phyloP scores from a whole-genome alignment of 2,329 filamentous ascomycete species.

The Monascus ruber region DNA sequence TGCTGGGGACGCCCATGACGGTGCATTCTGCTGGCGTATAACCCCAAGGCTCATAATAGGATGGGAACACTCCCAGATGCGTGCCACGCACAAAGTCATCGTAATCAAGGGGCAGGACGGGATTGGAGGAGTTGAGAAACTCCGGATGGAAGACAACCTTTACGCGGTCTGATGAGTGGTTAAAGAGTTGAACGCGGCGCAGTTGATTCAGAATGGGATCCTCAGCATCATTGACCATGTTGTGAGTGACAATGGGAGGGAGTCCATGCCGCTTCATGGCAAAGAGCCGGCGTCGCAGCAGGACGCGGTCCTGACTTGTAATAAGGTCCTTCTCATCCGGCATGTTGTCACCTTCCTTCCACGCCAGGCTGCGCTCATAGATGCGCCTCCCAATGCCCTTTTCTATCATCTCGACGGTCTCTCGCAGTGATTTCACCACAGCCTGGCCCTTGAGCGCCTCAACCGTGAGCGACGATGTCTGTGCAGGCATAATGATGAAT shows the following conservation, averaged over 20 bases:
- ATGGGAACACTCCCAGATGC: slow-evolving; percentile 88
- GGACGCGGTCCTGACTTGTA: slow-evolving; percentile 79
- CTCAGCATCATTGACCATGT: slow-evolving; percentile 90
- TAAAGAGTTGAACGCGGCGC: slow-evolving; percentile 91
- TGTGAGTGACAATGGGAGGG: slow-evolving; percentile 95
- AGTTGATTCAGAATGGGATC: slow-evolving; percentile 95
- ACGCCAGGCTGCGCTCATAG: slow-evolving; percentile 86
- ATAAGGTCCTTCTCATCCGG: slow-evolving; percentile 96
- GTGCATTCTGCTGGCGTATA: slow-evolving; percentile 98
- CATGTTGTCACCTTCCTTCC: slow-evolving; percentile 87
- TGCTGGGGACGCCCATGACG: slow-evolving; percentile 96
- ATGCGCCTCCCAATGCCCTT: slow-evolving; percentile 84
- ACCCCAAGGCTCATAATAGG: slow-evolving; percentile 98
- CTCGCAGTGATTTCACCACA: slow-evolving; percentile 88
- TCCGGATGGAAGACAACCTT: slow-evolving; percentile 98
- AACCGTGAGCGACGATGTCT: slow-evolving; percentile 88
- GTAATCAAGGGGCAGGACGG: slow-evolving; percentile 89
- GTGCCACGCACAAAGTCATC: slow-evolving; percentile 97
- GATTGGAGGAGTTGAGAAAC: slow-evolving; percentile 91
- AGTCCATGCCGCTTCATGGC: slow-evolving; percentile 89
- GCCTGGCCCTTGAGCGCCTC: slow-evolving; percentile 94
- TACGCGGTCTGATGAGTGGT: slow-evolving; percentile 86
- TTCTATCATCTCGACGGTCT: slow-evolving; percentile 88
- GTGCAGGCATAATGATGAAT: slow-evolving; percentile 97
- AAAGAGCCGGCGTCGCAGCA: slow-evolving; percentile 81